Evolutionary conservation across 208 protist species (phyloP).

Genomic region (Leishmania mexicana): DNA sequence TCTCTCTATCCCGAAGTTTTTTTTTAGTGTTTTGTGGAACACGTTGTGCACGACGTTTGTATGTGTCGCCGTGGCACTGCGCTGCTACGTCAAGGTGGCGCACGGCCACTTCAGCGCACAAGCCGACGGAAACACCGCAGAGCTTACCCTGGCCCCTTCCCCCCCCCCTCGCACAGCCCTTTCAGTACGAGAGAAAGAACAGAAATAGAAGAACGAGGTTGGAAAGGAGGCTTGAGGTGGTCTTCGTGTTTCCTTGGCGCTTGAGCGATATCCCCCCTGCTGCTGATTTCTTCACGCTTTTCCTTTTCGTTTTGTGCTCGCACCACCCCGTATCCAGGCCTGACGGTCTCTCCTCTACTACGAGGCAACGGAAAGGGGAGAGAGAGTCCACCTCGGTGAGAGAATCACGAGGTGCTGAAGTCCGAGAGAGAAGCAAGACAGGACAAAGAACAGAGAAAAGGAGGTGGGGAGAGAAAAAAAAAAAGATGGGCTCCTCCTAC

Average conservation of each 20-base stretch:
- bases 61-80: not conserved
- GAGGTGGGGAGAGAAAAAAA: not conserved
- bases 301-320: not conserved
- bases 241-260: not conserved
- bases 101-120: constrained; percentile 2
- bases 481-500: not conserved
- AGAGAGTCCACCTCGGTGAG: not conserved
- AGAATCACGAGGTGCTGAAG: not conserved
- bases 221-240: not conserved
- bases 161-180: not conserved
- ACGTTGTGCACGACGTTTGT: constrained; percentile 2
- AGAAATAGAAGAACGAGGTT: not conserved
- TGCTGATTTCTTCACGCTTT: not conserved
- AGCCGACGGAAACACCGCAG: not conserved
- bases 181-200: not conserved
- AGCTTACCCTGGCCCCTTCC: not conserved
- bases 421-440: not conserved
- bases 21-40: not conserved
- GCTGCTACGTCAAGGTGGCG: not conserved
- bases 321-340: not conserved
- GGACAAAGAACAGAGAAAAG: not conserved
- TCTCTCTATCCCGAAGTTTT: not conserved
- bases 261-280: not conserved
- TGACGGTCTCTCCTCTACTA: not conserved
- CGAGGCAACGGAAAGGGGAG: not conserved